Conservation (phyloP, 768 basidiomycete species). For the Lentinula guzmanii region DNA sequence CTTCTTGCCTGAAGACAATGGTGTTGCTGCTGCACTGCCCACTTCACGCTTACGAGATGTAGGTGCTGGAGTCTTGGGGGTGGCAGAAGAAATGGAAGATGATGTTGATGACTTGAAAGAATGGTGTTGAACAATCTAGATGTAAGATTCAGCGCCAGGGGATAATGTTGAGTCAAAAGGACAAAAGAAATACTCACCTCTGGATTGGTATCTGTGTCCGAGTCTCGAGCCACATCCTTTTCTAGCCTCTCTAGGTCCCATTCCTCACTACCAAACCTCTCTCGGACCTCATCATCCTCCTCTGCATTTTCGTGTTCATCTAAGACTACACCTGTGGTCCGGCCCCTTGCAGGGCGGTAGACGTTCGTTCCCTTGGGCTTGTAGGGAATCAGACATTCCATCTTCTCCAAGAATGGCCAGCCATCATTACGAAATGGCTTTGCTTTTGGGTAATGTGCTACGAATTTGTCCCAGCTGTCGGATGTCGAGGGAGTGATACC, state of each 20-base stretch:
- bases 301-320: not conserved
- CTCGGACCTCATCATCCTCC: not conserved
- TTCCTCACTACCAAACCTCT: not conserved
- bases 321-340: not conserved
- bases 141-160: not conserved
- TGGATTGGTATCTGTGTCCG: no score
- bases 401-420: not conserved
- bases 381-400: not conserved
- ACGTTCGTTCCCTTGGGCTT: not conserved
- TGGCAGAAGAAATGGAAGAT: not conserved
- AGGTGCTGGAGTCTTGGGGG: not conserved
- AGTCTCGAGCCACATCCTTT: not conserved
- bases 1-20: not conserved
- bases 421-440: slow-evolving; percentile 5
- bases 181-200: not conserved
- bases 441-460: not conserved
- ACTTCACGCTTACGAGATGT: not conserved
- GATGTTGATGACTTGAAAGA: not conserved
- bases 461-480: not conserved
- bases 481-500: not conserved
- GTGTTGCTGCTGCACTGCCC: no score
- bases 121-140: not conserved
- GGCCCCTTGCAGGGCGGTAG: not conserved
- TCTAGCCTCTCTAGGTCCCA: not conserved
- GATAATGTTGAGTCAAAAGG: not conserved